Evolutionary conservation across 1,284 basidiomycete species (phyloP).

Genomic region (Tilletiopsis washingtonensis): DNA sequence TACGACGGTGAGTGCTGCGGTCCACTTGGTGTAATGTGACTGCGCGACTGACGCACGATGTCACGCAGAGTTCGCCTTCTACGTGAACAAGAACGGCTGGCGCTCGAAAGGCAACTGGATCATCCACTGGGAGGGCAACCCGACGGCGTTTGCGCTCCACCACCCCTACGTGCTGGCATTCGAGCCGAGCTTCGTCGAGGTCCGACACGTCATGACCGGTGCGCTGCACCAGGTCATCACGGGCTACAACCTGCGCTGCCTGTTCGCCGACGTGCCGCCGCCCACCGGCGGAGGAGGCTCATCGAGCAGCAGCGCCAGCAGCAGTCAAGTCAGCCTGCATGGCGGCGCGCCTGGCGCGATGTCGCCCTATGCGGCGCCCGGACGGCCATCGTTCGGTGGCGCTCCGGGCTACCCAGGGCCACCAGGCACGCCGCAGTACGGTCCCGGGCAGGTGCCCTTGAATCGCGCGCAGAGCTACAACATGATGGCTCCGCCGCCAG

Average conservation of each 20-base stretch:
- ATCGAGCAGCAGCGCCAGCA: not conserved
- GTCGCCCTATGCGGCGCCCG: conserved; percentile 1
- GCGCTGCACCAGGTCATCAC: conserved; percentile 90
- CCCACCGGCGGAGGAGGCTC: conserved; percentile 53
- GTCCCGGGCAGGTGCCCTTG: not conserved
- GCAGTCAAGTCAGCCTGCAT: not conserved
- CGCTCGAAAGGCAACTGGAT: conserved; percentile 83
- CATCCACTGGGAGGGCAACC: conserved; percentile 92
- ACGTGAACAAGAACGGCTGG: conserved; percentile 94
- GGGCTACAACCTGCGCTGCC: conserved; percentile 55
- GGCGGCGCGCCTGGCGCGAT: not conserved
- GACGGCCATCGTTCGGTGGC: conserved; percentile 1
- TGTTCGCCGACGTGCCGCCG: conserved; percentile 89
- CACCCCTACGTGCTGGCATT: conserved; percentile 97
- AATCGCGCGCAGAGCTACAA: not conserved
- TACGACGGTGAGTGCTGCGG: no score
- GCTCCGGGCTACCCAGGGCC: not conserved
- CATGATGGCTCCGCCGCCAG: not conserved
- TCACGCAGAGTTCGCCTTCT: conserved; percentile 99
- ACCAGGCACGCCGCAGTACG: not conserved
- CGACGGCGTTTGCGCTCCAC: conserved; percentile 86
- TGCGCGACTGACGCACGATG: no score
- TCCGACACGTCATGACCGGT: conserved; percentile 89
- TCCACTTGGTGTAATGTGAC: no score
- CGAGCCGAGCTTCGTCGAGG: conserved; percentile 91